Evolutionary conservation across 2,329 filamentous ascomycete genomes (phyloP), one percentile per base, ranked within the genome.

Genomic region (Fusarium sp.): DNA sequence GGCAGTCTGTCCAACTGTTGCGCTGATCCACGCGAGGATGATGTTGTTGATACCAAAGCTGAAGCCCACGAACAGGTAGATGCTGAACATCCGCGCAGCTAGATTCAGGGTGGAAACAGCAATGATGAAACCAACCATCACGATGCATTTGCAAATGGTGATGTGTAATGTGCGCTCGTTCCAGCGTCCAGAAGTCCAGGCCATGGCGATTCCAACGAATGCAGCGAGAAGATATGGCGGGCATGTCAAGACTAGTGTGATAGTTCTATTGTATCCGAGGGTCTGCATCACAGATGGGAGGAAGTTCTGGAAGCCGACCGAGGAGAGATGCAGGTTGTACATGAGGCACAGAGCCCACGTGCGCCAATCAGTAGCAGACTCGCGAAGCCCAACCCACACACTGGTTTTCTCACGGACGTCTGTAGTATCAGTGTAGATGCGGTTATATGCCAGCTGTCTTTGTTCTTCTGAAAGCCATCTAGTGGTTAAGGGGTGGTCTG

Each of bases 171-270:
- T 69, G 1, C 67, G 54, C 63, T 84, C 83, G 53, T 84, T 81
- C 71, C 80, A 79, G 2, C 76, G 77, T 0, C 82, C 84, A 0
- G 82, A 83, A 5, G 77, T 65, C 67, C 67, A 70, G 1, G 67
- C 67, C 20, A 70, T 68, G 1, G 22, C 14, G 13, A 71, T 71
- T 3, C 65, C 60, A 0, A 71, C 57, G 0, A 43, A 44, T 10
- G 68, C 82, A 1, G 83, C 83, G 20, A 83, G 73, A 9, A 84
- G 73, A 67, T 83, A 86, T 0, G 84, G 84, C 0, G 84, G 84
- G 32, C 81, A 82, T 13, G 83, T 85, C 20, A 86, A 76, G 3
- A 83, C 76, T 0, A 86, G 75, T 0, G 83, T 84, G 28, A 84
- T 78, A 0, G 81, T 85, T 0, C 71, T 77, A 44, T 74, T 78